Percentiles rank a stretch among this genome's conserved stretches.
Conservation (phyloP, 345 rosid genomes). For the Sisymbrium irio region DNA sequence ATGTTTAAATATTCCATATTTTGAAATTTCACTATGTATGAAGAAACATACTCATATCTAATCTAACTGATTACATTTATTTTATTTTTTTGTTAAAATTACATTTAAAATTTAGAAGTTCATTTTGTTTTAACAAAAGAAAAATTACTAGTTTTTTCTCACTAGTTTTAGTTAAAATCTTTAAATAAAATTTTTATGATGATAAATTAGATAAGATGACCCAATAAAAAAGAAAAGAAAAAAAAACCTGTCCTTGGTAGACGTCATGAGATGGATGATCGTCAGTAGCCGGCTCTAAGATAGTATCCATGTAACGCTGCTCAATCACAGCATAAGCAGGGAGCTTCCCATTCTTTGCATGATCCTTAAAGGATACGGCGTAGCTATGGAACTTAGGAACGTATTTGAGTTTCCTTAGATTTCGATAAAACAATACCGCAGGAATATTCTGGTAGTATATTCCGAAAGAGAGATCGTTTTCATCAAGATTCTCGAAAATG, state of each 20-base stretch:
- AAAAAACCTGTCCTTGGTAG: conserved; percentile 70
- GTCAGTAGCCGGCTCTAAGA: conserved; percentile 56
- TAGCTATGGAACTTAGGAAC: conserved; percentile 48
- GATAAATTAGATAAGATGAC: background rate
- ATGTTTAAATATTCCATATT: background rate
- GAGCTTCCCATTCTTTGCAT: conserved; percentile 64
- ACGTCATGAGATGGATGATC: conserved; percentile 98
- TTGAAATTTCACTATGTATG: background rate
- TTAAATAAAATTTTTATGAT: background rate
- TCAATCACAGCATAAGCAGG: conserved; percentile 72
- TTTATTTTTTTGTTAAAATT: too few species aligned
- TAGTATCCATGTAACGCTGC: conserved; percentile 75
- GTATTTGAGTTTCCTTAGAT: conserved; percentile 73
- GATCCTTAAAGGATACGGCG: conserved; percentile 40
- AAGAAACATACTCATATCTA: background rate
- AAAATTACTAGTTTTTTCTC: background rate
- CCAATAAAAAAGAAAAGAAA: conserved; percentile 23
- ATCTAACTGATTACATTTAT: background rate
- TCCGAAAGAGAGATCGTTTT: conserved; percentile 55
- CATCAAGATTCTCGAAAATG: conserved; percentile 66
- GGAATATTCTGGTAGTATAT: conserved; percentile 91
- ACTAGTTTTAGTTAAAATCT: background rate
- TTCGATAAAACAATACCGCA: conserved; percentile 66
- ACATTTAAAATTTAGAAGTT: background rate
- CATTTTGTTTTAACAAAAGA: background rate